phyloP scores from a whole-genome alignment of 1,284 basidiomycete species.

The Puccinia horiana region DNA sequence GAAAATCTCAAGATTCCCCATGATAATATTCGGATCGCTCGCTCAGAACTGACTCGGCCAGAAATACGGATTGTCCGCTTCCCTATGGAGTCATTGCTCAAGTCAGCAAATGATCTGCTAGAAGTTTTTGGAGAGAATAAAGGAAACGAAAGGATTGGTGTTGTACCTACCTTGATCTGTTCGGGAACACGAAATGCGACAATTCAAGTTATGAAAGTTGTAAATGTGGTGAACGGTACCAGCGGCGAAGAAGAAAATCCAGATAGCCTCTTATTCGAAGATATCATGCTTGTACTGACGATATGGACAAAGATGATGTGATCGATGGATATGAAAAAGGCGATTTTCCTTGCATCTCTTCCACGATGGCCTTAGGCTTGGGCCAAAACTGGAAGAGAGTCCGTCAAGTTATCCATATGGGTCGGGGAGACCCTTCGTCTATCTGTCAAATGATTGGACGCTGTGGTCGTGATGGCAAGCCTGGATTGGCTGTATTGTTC shows the following conservation, averaged over 20 bases:
- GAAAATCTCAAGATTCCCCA: neutral
- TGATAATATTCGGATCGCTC: neutral
- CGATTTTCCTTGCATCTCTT: neutral
- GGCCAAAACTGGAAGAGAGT: slow-evolving; percentile 12
- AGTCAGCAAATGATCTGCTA: neutral
- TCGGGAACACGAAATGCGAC: too few relatives aligned
- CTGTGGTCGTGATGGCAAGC: neutral
- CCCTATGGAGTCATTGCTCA: neutral
- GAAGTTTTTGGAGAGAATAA: too few relatives aligned
- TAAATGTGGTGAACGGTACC: neutral
- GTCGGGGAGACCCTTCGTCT: neutral
- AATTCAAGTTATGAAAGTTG: neutral
- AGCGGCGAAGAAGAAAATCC: neutral
- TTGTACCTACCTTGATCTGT: too few relatives aligned
- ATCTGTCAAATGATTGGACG: slow-evolving; percentile 1
- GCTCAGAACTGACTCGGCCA: neutral
- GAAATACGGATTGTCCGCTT: neutral
- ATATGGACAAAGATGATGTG: neutral
- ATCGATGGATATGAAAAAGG: neutral
- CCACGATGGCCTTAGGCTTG: neutral
- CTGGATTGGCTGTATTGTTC: neutral
- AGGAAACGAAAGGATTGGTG: neutral
- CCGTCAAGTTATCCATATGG: neutral
- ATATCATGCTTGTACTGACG: neutral
- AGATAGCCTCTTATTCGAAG: neutral